phyloP scores from a whole-genome alignment of 1,284 basidiomycete species.

The Rhodotorula sp. region DNA sequence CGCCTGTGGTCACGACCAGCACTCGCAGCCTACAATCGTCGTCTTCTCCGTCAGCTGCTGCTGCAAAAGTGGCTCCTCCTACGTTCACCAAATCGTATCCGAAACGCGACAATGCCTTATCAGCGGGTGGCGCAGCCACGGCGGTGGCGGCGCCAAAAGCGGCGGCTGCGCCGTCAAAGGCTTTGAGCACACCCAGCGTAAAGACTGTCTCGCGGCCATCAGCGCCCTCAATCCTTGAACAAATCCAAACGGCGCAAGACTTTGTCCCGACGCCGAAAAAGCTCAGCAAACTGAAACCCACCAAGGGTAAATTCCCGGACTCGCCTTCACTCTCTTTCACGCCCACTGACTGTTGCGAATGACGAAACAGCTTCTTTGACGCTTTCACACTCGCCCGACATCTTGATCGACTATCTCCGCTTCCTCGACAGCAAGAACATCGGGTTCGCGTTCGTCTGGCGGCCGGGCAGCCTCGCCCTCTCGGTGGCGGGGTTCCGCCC shows the following conservation, averaged over 20 bases:
- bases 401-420: no score
- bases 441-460: no score
- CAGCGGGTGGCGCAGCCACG: no score
- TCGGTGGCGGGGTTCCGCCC: no score
- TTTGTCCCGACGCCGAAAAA: not conserved
- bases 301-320: no score
- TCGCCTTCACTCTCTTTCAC: no score
- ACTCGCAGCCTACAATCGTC: not conserved
- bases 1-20: not conserved
- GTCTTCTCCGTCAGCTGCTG: not conserved
- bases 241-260: not conserved
- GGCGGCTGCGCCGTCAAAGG: not conserved
- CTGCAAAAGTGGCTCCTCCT: not conserved
- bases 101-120: not conserved
- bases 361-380: no score
- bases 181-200: not conserved
- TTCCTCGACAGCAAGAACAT: no score
- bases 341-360: no score
- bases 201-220: not conserved
- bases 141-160: no score
- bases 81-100: not conserved
- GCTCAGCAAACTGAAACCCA: not conserved
- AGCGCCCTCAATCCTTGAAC: not conserved
- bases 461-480: no score
- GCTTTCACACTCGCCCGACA: no score